Base-by-base conservation (phyloP, 2,329 filamentous ascomycete genomes). In the Pseudocercospora crystallina region DNA sequence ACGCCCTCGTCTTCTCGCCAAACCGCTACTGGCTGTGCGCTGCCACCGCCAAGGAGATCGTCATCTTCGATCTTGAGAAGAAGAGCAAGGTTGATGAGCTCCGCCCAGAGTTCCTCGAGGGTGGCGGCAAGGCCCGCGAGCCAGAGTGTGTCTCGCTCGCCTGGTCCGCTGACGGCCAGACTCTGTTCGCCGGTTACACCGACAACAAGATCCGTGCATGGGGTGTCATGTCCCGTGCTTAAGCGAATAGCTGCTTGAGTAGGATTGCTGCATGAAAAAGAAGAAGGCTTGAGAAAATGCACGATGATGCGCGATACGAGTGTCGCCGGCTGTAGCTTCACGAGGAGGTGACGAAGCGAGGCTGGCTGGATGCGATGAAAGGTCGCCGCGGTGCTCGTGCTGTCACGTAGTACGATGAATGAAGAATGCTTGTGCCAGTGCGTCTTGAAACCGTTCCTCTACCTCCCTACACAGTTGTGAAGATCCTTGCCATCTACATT, bases 21-120 rank as follows among this genome's bases (percentile, higher is more conserved):
- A 99, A 99, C 90, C 88, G 94, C 78, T 99, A 99, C 90, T 99
- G 94, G 94, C 87, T 99, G 68, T 99, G 94, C 85, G 94, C 94
- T 73, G 94, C 94, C 74, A 99, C 94, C 61, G 84, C 90, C 73
- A 89, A 84, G 80, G 90, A 85, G 84, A 97, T 99, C 85, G 96
- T 96, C 85, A 97, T 99, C 84, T 99, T 99, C 81, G 94, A 99
- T 74, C 86, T 99, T 67, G 94, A 99, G 90, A 99, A 99, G 91
- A 99, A 99, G 91, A 95, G 87, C 87, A 97, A 96, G 88, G 92
- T 97, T 73, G 92, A 97, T 71, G 94, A 97, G 86, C 86, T 99
- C 77, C 96, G 95, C 87, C 92, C 92, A 66, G 94, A 99, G 77
- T 95, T 94, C 82, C 82, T 90, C 73, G 84, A 90, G 74, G 87